Evolutionary conservation across 495 filamentous ascomycete species (phyloP).

Genomic region (Neurospora sublineolata): DNA sequence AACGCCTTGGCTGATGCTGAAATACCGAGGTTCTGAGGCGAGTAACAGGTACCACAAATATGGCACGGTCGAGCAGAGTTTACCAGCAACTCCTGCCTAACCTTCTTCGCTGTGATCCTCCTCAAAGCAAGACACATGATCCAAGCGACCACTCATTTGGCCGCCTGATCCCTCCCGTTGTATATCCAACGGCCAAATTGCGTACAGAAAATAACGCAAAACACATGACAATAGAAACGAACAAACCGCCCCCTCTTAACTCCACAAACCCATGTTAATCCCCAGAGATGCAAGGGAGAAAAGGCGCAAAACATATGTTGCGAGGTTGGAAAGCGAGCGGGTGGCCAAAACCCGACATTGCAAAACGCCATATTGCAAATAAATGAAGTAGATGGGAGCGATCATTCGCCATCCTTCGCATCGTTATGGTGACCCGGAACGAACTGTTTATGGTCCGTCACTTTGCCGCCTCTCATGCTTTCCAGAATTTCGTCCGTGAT

Average conservation of each 20-base stretch:
- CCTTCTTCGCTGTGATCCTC: background rate
- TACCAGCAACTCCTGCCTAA: background rate
- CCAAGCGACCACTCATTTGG: background rate
- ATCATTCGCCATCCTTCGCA: background rate
- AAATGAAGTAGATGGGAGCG: background rate
- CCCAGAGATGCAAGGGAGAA: background rate
- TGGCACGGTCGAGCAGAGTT: background rate
- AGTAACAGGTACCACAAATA: background rate
- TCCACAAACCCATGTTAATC: background rate
- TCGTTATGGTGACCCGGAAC: background rate
- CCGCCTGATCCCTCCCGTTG: background rate
- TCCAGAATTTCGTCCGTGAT: background rate
- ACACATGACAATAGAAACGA: background rate
- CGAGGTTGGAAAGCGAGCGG: background rate
- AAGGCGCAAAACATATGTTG: background rate
- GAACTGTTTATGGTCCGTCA: background rate
- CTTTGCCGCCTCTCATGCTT: background rate
- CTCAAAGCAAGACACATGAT: background rate
- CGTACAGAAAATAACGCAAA: background rate
- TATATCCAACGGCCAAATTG: background rate
- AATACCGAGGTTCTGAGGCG: background rate
- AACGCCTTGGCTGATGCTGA: background rate
- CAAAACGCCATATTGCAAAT: background rate
- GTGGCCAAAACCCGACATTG: background rate
- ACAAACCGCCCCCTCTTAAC: background rate